phyloP scores from a whole-genome alignment of 2,329 filamentous ascomycete genomes.

The Penicillium sp. region DNA sequence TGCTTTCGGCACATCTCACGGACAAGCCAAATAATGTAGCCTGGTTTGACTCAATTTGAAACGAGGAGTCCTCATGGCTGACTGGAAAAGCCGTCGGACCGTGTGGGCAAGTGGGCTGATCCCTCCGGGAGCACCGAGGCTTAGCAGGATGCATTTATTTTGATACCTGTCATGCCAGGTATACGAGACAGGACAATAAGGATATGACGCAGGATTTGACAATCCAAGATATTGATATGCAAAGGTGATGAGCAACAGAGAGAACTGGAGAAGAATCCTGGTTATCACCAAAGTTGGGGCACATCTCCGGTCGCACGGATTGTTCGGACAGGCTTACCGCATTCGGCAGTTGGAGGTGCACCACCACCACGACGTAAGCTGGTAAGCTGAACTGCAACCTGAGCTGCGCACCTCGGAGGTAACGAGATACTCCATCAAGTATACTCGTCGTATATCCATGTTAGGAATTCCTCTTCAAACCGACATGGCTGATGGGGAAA shows the following conservation, averaged over 20 bases:
- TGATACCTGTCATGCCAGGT: no score
- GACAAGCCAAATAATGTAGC: neutral
- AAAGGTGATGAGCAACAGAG: neutral
- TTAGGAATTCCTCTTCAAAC: constrained; percentile 2
- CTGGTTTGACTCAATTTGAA: neutral
- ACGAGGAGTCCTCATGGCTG: neutral
- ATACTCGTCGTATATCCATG: neutral
- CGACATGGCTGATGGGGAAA: constrained; percentile 22
- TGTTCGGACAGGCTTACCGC: constrained; percentile 25
- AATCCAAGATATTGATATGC: neutral
- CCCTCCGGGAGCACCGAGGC: neutral
- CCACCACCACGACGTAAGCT: constrained; percentile 22
- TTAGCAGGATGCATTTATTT: neutral
- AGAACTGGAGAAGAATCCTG: neutral
- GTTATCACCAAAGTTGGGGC: neutral
- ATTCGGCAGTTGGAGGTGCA: constrained; percentile 20
- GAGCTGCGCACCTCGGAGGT: constrained; percentile 12
- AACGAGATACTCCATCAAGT: neutral
- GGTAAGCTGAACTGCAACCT: constrained; percentile 16
- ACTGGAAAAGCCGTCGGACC: neutral
- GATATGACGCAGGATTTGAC: neutral
- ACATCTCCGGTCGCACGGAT: neutral
- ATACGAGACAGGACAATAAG: neutral
- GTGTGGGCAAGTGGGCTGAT: neutral
- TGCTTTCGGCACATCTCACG: neutral